These are phyloP conservation scores for Candida fluviatilis DNA, from an alignment of 805 yeast genomes.

Conservation along the genomic window DNA sequence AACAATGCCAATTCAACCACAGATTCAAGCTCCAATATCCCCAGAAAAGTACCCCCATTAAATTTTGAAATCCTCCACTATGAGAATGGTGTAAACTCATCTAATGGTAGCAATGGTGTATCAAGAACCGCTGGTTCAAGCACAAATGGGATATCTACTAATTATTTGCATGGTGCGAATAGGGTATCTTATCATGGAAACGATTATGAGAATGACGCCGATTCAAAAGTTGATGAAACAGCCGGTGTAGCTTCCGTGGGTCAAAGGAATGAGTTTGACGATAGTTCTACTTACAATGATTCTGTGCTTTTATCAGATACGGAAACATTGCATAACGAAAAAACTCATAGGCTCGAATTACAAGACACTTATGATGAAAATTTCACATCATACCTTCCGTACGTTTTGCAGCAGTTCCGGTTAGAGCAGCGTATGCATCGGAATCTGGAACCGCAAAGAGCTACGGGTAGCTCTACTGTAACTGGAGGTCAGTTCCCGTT, in stretches of 20 bases:
- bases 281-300: not conserved
- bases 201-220: too few species aligned
- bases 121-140: too few species aligned
- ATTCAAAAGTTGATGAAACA: too few species aligned
- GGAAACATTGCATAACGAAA: conserved; percentile 27
- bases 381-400: conserved; percentile 35
- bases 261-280: too few species aligned
- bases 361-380: conserved; percentile 36
- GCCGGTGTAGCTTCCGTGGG: too few species aligned
- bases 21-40: not conserved
- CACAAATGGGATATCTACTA: too few species aligned
- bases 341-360: conserved; percentile 24
- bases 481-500: not conserved
- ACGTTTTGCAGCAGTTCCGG: conserved; percentile 27
- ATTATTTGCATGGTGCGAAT: too few species aligned
- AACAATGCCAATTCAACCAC: not conserved
- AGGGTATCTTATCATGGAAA: too few species aligned
- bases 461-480: not conserved
- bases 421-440: conserved; percentile 7
- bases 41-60: not conserved
- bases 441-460: not conserved
- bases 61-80: not conserved
- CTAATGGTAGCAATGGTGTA: too few species aligned
- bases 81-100: not conserved
- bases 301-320: conserved; percentile 26